phyloP scores from a whole-genome alignment of 179 eudicot species.

The Spinacia oleracea region DNA sequence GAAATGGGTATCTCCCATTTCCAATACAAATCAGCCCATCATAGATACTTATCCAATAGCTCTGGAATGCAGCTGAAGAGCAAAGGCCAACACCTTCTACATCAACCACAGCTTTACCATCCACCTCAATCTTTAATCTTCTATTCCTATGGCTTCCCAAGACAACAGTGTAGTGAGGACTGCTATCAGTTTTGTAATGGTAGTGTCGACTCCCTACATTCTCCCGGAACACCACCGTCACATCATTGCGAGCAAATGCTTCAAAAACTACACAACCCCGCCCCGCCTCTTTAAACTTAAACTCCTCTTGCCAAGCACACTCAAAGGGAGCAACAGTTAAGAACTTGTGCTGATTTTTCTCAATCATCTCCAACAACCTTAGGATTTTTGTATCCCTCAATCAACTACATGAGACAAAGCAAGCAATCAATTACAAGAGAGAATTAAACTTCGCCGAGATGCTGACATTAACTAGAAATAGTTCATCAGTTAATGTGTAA shows the following conservation, averaged over 20 bases:
- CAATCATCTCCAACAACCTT: conserved; percentile 41
- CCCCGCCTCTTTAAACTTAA: conserved; percentile 87
- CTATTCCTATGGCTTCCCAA: conserved; percentile 88
- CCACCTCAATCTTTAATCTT: conserved; percentile 74
- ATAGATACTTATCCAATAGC: conserved; percentile 93
- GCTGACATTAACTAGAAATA: background rate
- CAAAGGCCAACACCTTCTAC: conserved; percentile 76
- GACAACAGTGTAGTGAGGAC: conserved; percentile 91
- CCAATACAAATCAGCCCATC: conserved; percentile 97
- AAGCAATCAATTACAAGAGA: conserved; percentile 18
- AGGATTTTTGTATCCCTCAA: conserved; percentile 16
- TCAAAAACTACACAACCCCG: conserved; percentile 95
- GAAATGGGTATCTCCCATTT: conserved; percentile 95
- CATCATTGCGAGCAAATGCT: conserved; percentile 92
- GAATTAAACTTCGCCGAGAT: background rate
- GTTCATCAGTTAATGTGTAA: background rate
- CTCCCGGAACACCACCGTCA: conserved; percentile 88
- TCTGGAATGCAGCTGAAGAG: conserved; percentile 78
- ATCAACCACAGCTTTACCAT: conserved; percentile 87
- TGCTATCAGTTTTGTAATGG: conserved; percentile 87
- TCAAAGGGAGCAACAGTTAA: conserved; percentile 96
- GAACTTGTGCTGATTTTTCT: conserved; percentile 64
- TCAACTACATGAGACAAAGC: conserved; percentile 14
- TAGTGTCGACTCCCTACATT: conserved; percentile 89
- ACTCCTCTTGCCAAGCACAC: conserved; percentile 89